phyloP scores from a whole-genome alignment of 2,329 filamentous ascomycete genomes.

The Byssochlamys sp. region DNA sequence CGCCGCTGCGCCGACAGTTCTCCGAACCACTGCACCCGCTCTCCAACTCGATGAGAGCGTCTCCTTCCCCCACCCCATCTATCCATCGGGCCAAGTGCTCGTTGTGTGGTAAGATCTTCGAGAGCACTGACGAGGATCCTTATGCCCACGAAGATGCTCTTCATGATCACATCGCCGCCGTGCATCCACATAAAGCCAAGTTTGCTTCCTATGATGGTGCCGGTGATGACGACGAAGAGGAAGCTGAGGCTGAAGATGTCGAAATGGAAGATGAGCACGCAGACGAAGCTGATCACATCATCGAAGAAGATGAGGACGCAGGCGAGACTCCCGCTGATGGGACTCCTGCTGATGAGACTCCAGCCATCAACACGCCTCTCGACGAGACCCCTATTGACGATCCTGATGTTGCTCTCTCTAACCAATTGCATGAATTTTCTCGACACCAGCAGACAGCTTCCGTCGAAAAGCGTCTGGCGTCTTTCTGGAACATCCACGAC shows the following conservation, averaged over 20 bases:
- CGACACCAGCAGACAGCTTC: slow-evolving; percentile 13
- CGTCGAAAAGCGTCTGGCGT: slow-evolving; percentile 22
- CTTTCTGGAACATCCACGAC: slow-evolving; percentile 31
- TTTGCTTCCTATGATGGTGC: slow-evolving; percentile 16
- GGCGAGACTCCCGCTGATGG: slow-evolving; percentile 5
- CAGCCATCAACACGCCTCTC: neutral
- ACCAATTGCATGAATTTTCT: slow-evolving; percentile 15
- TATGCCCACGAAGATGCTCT: slow-evolving; percentile 19
- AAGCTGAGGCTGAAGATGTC: slow-evolving; percentile 3
- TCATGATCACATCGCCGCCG: slow-evolving; percentile 23
- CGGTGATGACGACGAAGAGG: slow-evolving; percentile 13
- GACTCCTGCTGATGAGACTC: neutral
- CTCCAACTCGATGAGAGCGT: slow-evolving; percentile 26
- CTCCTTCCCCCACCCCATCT: slow-evolving; percentile 24
- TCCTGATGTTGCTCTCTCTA: slow-evolving; percentile 11
- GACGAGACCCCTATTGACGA: neutral
- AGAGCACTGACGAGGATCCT: slow-evolving; percentile 15
- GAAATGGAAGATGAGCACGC: slow-evolving; percentile 8
- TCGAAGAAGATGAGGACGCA: slow-evolving; percentile 11
- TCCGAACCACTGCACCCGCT: slow-evolving; percentile 27
- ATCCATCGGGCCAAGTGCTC: slow-evolving; percentile 21
- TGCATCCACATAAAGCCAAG: slow-evolving; percentile 23
- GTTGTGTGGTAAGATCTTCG: slow-evolving; percentile 28
- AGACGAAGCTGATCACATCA: slow-evolving; percentile 7
- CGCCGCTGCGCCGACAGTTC: slow-evolving; percentile 28